A percentile compares a stretch with the other conserved stretches of the same genome.
Evolutionary conservation across 1,139 yeast genomes (phyloP).

Genomic region (Debaryomycetaceae sp.): DNA sequence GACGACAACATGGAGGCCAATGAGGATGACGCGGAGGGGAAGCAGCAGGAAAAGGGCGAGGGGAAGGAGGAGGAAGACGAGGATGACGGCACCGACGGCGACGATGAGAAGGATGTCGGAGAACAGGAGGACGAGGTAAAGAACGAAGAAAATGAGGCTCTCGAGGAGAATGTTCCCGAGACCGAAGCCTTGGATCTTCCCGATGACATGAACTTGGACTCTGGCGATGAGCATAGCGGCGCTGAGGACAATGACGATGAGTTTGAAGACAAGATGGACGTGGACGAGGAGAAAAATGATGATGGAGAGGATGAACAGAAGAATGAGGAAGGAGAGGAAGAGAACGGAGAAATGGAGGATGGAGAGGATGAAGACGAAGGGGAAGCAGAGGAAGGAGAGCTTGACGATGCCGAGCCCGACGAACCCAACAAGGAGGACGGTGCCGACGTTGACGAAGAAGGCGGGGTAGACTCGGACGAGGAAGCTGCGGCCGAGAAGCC

Average conservation of each 20-base stretch:
- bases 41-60: conserved; percentile 29
- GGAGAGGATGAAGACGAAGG: conserved; percentile 14
- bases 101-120: conserved; percentile 63
- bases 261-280: conserved; percentile 26
- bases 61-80: conserved; percentile 22
- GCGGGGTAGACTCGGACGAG: conserved; percentile 16
- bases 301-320: conserved; percentile 14
- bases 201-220: conserved; percentile 80
- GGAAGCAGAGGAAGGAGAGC: conserved; percentile 17
- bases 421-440: conserved; percentile 16
- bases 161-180: conserved; percentile 73
- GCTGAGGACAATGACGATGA: conserved; percentile 33
- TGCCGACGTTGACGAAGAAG: conserved; percentile 24
- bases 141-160: conserved; percentile 66
- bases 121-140: conserved; percentile 76
- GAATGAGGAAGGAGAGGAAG: conserved; percentile 16
- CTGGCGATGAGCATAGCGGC: conserved; percentile 56
- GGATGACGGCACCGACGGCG: conserved; percentile 38
- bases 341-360: conserved; percentile 16
- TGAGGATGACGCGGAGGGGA: conserved; percentile 40
- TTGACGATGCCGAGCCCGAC: conserved; percentile 18
- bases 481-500: conserved; percentile 14
- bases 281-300: conserved; percentile 19
- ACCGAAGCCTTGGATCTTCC: conserved; percentile 79
- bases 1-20: conserved; percentile 64